phyloP scores from a whole-genome alignment of 2,329 filamentous ascomycete genomes.

The Teratosphaeria zuluensis region DNA sequence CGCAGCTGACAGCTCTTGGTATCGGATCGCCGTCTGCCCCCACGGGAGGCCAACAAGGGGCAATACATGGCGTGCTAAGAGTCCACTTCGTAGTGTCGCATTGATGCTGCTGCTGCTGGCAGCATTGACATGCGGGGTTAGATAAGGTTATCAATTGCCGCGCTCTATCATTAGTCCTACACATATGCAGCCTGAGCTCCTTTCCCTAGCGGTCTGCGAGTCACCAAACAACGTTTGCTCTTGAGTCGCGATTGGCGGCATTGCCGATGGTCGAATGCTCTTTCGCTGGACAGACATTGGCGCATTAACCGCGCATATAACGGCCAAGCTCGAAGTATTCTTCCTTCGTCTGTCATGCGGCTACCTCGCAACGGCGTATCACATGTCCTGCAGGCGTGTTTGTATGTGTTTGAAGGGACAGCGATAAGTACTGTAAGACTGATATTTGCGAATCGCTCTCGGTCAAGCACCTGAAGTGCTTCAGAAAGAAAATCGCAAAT shows the following conservation, averaged over 20 bases:
- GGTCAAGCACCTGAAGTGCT: too few relatives aligned
- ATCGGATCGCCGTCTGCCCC: neutral
- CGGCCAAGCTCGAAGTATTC: neutral
- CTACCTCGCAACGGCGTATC: neutral
- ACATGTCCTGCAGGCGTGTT: neutral
- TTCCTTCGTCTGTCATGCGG: neutral
- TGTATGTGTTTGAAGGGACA: too few relatives aligned
- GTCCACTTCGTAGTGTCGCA: neutral
- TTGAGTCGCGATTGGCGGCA: neutral
- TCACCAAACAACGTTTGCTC: neutral
- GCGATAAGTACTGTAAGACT: neutral
- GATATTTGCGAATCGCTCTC: too few relatives aligned
- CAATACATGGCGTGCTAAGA: neutral
- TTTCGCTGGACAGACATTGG: neutral
- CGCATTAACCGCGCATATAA: neutral
- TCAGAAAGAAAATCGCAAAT: too few relatives aligned
- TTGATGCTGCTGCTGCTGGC: neutral
- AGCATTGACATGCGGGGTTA: slow-evolving; percentile 1
- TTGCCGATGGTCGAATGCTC: neutral
- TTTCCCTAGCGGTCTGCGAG: neutral
- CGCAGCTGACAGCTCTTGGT: neutral
- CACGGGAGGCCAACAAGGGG: neutral
- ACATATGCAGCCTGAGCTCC: neutral
- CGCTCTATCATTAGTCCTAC: slow-evolving; percentile 1
- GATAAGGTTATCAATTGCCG: slow-evolving; percentile 3